Conservation (phyloP, 2,329 filamentous ascomycete species). For the Fusarium acutatum region DNA sequence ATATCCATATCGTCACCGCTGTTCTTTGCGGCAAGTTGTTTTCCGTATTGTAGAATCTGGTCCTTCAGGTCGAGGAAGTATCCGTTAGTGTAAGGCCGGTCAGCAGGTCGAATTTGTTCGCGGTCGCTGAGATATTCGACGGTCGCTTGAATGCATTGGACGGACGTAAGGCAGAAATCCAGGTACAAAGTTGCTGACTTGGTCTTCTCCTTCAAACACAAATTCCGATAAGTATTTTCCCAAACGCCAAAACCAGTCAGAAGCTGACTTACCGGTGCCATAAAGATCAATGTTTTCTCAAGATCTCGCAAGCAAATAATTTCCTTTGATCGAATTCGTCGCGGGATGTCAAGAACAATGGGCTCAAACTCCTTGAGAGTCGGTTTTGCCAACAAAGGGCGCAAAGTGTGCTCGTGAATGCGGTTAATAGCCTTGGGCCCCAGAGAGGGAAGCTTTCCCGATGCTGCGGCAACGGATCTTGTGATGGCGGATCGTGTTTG, state of each 20-base stretch:
- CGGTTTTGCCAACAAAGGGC: constrained; percentile 78
- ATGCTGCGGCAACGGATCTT: constrained; percentile 62
- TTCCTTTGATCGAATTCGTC: constrained; percentile 82
- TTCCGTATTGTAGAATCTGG: constrained; percentile 90
- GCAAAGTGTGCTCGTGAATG: constrained; percentile 81
- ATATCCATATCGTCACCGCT: constrained; percentile 66
- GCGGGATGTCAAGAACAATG: constrained; percentile 79
- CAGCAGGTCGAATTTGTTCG: constrained; percentile 84
- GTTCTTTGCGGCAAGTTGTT: constrained; percentile 80
- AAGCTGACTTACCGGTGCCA: constrained; percentile 88
- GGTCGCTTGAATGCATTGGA: constrained; percentile 88
- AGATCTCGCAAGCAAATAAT: constrained; percentile 92
- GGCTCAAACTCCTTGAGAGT: constrained; percentile 82
- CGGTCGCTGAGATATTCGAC: constrained; percentile 86
- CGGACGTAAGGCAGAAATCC: constrained; percentile 88
- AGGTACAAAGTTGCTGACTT: constrained; percentile 77
- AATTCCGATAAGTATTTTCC: constrained; percentile 74
- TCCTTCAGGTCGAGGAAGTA: constrained; percentile 97
- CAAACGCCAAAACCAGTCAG: constrained; percentile 64
- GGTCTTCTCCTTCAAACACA: constrained; percentile 79
- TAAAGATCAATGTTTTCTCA: constrained; percentile 90
- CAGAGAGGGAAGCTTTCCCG: constrained; percentile 66
- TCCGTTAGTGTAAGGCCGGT: constrained; percentile 92
- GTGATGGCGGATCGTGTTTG: constrained; percentile 61
- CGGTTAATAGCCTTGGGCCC: constrained; percentile 76